Percentiles rank a stretch among this genome's conserved stretches.
These are phyloP conservation scores for Metschnikowia chrysomelidarum DNA, from an alignment of 805 yeast species.

Conservation along the genomic window DNA sequence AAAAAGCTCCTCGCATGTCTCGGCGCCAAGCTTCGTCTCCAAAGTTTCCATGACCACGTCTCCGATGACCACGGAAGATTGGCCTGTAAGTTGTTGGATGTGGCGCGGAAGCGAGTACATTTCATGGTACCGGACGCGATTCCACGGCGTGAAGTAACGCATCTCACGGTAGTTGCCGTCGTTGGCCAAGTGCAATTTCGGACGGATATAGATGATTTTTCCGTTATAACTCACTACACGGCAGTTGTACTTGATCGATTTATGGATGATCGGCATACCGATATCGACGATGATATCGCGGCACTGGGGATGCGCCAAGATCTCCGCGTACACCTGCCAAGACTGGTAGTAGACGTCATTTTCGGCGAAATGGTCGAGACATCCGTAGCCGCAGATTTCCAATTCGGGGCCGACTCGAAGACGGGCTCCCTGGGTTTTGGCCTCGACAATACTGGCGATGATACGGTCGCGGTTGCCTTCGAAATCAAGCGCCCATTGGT, in stretches of 20 bases:
- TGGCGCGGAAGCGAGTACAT: constrained; percentile 66
- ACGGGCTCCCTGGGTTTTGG: constrained; percentile 72
- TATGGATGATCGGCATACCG: constrained; percentile 92
- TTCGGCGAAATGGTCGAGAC: constrained; percentile 91
- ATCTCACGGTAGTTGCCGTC: constrained; percentile 98
- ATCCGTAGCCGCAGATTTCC: constrained; percentile 92
- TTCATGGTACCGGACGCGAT: constrained; percentile 73
- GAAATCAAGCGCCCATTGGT: constrained; percentile 98
- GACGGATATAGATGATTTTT: constrained; percentile 79
- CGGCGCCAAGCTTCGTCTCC: constrained; percentile 93
- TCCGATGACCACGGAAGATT: constrained; percentile 71
- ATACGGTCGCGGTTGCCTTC: constrained; percentile 96
- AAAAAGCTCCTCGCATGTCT: constrained; percentile 96
- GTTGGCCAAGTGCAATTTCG: constrained; percentile 90
- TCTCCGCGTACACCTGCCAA: constrained; percentile 91
- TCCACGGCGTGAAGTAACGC: constrained; percentile 97
- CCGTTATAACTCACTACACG: constrained; percentile 80
- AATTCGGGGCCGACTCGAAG: constrained; percentile 96
- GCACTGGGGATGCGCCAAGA: constrained; percentile 64
- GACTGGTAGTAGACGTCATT: constrained; percentile 84
- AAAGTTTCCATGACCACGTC: constrained; percentile 83
- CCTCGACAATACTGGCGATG: constrained; percentile 70
- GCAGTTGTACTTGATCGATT: constrained; percentile 87
- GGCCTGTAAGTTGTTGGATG: constrained; percentile 66
- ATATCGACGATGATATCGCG: constrained; percentile 80